phyloP scores from a whole-genome alignment of 2,329 filamentous ascomycete genomes.

The Fusarium beomiforme region DNA sequence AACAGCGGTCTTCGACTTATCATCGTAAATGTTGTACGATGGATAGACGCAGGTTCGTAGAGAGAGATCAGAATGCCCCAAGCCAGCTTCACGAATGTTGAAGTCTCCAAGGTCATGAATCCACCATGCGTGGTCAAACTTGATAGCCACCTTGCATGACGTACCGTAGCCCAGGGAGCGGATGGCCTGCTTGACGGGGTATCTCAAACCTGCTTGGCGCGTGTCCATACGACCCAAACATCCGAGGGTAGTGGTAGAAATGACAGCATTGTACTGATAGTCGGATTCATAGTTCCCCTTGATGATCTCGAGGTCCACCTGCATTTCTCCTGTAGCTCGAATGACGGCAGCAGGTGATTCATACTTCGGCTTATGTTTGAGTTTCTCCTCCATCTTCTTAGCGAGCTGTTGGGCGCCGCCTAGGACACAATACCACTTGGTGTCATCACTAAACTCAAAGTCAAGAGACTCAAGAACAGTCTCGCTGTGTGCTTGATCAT shows the following conservation, averaged over 20 bases:
- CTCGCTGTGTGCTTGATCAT: constrained; percentile 8
- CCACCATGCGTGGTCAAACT: constrained; percentile 11
- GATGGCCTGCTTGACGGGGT: constrained; percentile 12
- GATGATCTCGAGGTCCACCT: not conserved
- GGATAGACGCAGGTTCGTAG: constrained; percentile 9
- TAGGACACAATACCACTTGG: constrained; percentile 11
- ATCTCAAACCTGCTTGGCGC: not conserved
- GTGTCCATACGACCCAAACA: not conserved
- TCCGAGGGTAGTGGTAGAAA: constrained; percentile 2
- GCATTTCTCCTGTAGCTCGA: not conserved
- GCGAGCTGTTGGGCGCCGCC: constrained; percentile 10
- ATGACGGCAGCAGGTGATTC: not conserved
- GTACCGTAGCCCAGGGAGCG: constrained; percentile 8
- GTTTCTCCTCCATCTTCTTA: not conserved
- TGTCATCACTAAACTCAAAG: not conserved
- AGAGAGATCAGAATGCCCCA: not conserved
- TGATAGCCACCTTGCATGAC: constrained; percentile 9
- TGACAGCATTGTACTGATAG: not conserved
- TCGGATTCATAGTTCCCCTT: too few relatives aligned
- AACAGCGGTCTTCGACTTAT: not conserved
- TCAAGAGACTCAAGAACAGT: constrained; percentile 10
- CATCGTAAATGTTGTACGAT: constrained; percentile 7
- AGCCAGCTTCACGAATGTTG: not conserved
- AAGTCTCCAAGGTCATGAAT: constrained; percentile 1
- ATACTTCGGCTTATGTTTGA: not conserved